Percentiles rank a stretch among this genome's conserved stretches.
Conservation (phyloP, 176 grass and related monocot genomes). For the Guadua angustifolia region DNA sequence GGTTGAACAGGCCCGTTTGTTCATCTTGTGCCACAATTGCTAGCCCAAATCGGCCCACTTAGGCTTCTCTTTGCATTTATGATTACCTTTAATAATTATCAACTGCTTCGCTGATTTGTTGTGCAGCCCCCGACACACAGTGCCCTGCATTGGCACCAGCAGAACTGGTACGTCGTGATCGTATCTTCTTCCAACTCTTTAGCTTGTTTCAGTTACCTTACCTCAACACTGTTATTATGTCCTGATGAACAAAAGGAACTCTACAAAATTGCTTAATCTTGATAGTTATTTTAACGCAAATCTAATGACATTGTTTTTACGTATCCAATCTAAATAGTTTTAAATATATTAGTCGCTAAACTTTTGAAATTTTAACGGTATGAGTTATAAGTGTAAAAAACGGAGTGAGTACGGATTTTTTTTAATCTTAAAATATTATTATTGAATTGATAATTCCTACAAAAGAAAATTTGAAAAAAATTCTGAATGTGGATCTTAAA, state of each 20-base stretch:
- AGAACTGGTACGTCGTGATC: not conserved
- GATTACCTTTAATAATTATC: too few species aligned
- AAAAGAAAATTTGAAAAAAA: not conserved
- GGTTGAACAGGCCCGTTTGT: too few species aligned
- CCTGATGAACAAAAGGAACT: not conserved
- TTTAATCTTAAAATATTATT: too few species aligned
- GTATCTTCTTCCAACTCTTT: not conserved
- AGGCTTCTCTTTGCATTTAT: not conserved
- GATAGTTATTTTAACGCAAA: too few species aligned
- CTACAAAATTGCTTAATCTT: not conserved
- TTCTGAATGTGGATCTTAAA: not conserved
- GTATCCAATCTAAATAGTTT: too few species aligned
- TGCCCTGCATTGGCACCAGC: not conserved
- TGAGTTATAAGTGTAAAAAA: too few species aligned
- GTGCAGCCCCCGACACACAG: not conserved
- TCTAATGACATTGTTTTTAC: not conserved
- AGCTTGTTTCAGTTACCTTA: not conserved
- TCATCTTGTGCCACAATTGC: not conserved
- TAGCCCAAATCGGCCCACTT: not conserved
- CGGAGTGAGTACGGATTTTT: too few species aligned
- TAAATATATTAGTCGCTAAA: too few species aligned
- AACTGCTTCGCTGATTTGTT: not conserved
- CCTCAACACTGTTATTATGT: not conserved
- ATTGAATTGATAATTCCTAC: too few species aligned
- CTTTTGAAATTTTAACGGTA: too few species aligned